These are phyloP conservation scores for Metschnikowia dekortorum DNA, from an alignment of 805 yeast genomes.

Conservation along the genomic window DNA sequence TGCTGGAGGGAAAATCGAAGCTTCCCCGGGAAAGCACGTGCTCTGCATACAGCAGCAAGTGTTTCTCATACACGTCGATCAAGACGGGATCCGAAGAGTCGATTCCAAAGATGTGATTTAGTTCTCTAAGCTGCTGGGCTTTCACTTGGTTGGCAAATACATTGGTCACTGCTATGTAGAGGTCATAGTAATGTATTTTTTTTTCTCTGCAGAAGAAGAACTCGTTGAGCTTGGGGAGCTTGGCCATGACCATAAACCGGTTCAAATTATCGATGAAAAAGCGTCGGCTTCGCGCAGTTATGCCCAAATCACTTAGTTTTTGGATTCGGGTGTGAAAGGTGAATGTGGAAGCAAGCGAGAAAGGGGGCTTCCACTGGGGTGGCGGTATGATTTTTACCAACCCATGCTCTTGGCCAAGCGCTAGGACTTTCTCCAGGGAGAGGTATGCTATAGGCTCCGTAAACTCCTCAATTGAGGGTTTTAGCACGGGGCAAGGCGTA, in stretches of 20 bases:
- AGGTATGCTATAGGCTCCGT: conserved; percentile 47
- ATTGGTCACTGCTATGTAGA: conserved; percentile 31
- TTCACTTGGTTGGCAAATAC: conserved; percentile 6
- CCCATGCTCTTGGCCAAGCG: conserved; percentile 45
- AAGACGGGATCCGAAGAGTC: conserved; percentile 15
- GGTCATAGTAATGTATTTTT: conserved; percentile 35
- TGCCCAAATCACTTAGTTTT: conserved; percentile 57
- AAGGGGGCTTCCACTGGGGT: conserved; percentile 48
- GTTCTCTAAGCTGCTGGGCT: conserved; percentile 17
- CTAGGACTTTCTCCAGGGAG: conserved; percentile 35
- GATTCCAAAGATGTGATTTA: conserved; percentile 25
- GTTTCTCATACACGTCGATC: conserved; percentile 21
- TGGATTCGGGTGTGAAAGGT: conserved; percentile 68
- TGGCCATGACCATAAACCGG: conserved; percentile 50
- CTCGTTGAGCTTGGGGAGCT: conserved; percentile 19
- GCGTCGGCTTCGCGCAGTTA: conserved; percentile 57
- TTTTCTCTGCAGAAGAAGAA: conserved; percentile 17
- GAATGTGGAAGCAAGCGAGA: conserved; percentile 52
- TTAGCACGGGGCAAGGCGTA: conserved; percentile 44
- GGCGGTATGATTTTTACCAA: conserved; percentile 55
- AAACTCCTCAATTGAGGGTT: conserved; percentile 44
- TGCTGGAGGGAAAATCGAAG: conserved; percentile 31
- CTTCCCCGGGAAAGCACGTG: conserved; percentile 25
- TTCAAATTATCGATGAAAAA: conserved; percentile 60
- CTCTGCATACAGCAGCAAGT: conserved; percentile 29